Evolutionary conservation across 805 yeast genomes (phyloP), one percentile per base, ranked within the genome.

Genomic region (Starmerella bombi): DNA sequence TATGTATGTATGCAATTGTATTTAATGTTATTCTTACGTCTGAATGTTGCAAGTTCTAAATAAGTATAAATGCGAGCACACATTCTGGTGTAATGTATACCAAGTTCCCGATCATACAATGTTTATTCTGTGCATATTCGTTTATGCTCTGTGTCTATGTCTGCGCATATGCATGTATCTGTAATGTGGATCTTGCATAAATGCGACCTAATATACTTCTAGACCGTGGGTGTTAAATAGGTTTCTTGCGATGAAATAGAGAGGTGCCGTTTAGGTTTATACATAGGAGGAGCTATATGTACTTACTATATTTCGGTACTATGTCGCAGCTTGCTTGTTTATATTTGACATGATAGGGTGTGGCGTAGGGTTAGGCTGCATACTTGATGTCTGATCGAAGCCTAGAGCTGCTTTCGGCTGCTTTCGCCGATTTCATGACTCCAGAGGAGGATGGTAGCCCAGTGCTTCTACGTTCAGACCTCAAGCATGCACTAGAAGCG

Each of bases 401-500:
- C 14, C 30, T 45, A 17, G 45, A 45, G 17, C 37, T 17, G 23
- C 38, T 38, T 17, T 33, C 19, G 18, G 42, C 23, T 18, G 59
- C 54, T 16, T 58, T 58, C 35, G 53, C 55, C 3, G 54, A 55
- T 32, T 53, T 40, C 32, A 51, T 59, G 54, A 51, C 46, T 9
- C 50, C 50, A n/a, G 52, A 46, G 8, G 57, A 51, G n/a, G 47
- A 42, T 10, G 54, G 54, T 3, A 51, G 48, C 37, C 55, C 52
- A 1, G 42, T 59, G 21, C 43, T 53, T 2, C 38, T 47, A 4
- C 17, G 18, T 5, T 38, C 29, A 2, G 49, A 49, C 35, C 41
- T 61, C n/a, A 41, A 41, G 3, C 53, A 51, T 19, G 59, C 57
- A 2, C 40, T 61, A 16, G 43, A 25, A 7, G 50, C 50, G 6